These are phyloP conservation scores for Nicotiana otophora DNA, from an alignment of 257 asterid species.

Conservation along the genomic window DNA sequence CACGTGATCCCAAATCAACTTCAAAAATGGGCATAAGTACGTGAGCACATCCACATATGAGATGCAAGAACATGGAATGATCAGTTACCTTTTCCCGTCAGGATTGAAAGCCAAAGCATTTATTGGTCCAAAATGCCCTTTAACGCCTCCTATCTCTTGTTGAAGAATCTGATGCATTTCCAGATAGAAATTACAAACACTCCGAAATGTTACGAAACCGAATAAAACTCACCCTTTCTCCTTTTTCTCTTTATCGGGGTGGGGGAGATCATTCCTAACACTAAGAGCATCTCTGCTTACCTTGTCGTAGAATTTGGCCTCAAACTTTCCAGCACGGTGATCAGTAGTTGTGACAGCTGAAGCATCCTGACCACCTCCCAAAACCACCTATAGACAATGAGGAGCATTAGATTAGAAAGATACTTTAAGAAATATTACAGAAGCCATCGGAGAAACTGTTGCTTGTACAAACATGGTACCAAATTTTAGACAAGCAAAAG, in stretches of 20 bases:
- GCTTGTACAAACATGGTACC: not conserved
- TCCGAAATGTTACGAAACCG: not conserved
- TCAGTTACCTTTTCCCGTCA: slow-evolving; percentile 74
- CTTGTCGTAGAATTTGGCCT: slow-evolving; percentile 90
- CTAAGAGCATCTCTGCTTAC: slow-evolving; percentile 26
- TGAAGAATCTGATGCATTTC: slow-evolving; percentile 51
- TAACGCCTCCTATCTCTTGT: slow-evolving; percentile 88
- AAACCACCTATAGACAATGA: slow-evolving; percentile 53
- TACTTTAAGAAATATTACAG: not conserved
- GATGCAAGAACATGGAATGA: not conserved
- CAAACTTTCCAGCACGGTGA: slow-evolving; percentile 95
- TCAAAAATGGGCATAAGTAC: not conserved
- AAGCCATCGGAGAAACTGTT: not conserved
- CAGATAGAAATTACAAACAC: slow-evolving; percentile 9
- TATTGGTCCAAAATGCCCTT: slow-evolving; percentile 95
- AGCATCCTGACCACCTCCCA: slow-evolving; percentile 99
- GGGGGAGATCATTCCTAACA: not conserved
- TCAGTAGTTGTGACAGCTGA: slow-evolving; percentile 76
- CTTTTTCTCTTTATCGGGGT: not conserved
- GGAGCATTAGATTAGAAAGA: slow-evolving; percentile 3
- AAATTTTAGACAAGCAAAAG: not conserved
- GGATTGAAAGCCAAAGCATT: slow-evolving; percentile 96
- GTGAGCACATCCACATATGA: not conserved
- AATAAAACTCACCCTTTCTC: not conserved
- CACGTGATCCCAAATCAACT: not conserved